A percentile compares a stretch with the other conserved stretches of the same genome.
Conservation (phyloP, 306 rosid genomes). For the Casuarina equisetifolia region DNA sequence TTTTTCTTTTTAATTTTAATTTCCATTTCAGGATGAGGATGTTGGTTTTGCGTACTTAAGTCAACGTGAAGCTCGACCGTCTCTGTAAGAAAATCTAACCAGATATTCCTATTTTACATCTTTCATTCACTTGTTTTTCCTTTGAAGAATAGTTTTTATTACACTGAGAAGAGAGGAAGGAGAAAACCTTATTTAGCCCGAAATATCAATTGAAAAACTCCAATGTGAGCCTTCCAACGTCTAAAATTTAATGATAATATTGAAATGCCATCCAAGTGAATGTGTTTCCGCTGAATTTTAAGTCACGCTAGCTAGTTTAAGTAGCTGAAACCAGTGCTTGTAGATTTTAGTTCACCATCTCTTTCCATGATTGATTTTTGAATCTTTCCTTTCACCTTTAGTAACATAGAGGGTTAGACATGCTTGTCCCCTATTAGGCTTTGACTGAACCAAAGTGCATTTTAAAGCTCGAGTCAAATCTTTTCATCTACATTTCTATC, state of each 20-base stretch:
- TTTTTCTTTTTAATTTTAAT: neutral
- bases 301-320: conserved; percentile 2
- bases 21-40: conserved; percentile 70
- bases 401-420: neutral
- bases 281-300: neutral
- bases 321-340: neutral
- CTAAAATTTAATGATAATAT: neutral
- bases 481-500: neutral
- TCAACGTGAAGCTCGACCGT: conserved; percentile 86
- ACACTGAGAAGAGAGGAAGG: neutral
- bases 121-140: conserved; percentile 6
- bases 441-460: neutral
- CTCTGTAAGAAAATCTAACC: conserved; percentile 74
- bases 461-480: neutral
- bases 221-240: neutral
- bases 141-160: neutral
- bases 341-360: neutral
- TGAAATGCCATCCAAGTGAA: neutral
- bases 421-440: neutral
- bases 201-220: neutral
- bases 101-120: conserved; percentile 21
- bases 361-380: neutral
- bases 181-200: neutral
- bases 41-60: conserved; percentile 91
- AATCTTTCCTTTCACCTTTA: neutral